These are phyloP conservation scores for Dalechampia spathulata DNA, from an alignment of 441 rosid species.

Conservation along the genomic window DNA sequence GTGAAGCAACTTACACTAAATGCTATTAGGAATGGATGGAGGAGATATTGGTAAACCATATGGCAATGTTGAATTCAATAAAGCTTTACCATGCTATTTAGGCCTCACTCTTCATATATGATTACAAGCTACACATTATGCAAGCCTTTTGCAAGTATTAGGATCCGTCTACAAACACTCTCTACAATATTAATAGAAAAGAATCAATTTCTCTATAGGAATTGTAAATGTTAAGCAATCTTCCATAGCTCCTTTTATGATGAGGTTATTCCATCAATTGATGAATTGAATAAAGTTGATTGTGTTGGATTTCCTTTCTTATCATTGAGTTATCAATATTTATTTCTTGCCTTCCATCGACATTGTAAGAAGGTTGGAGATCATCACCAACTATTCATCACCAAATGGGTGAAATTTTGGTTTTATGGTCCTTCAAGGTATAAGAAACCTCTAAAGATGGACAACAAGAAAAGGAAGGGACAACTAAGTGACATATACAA, in stretches of 20 bases:
- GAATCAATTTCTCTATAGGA: background rate
- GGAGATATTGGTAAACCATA: background rate
- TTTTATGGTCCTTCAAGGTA: no score
- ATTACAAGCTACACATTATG: no score
- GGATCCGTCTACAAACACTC: background rate
- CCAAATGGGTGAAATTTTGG: no score
- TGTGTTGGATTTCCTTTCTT: background rate
- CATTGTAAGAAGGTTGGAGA: no score
- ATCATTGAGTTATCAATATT: background rate
- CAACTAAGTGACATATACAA: background rate
- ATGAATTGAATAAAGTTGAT: background rate
- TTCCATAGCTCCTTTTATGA: background rate
- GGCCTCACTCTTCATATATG: no score
- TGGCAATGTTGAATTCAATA: background rate
- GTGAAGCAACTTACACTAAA: background rate
- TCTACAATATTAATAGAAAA: background rate
- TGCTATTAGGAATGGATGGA: background rate
- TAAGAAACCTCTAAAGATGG: background rate
- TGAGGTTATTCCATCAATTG: background rate
- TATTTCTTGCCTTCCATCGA: no score
- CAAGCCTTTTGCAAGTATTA: background rate
- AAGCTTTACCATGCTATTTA: background rate
- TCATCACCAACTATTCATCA: no score
- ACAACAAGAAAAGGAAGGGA: background rate
- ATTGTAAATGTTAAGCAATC: background rate